Conservation (phyloP, 352 stramenopile genomes). For the Phytopythium ostracodes region DNA sequence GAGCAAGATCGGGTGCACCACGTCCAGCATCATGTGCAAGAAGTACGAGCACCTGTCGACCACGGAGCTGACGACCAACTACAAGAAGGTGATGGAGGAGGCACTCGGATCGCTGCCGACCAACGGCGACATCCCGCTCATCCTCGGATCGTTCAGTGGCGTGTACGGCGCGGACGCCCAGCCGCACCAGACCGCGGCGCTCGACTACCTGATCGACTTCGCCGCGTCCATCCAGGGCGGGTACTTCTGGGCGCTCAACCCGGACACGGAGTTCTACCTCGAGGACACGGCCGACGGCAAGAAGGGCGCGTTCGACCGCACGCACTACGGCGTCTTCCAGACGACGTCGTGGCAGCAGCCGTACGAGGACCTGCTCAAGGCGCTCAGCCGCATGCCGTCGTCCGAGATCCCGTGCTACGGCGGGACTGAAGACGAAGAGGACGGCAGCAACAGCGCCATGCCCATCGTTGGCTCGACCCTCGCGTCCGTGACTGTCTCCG, state of each 20-base stretch:
- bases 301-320: slow-evolving; percentile 39
- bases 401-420: slow-evolving; percentile 56
- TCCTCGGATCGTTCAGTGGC: slow-evolving; percentile 61
- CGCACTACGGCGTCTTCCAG: slow-evolving; percentile 59
- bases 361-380: slow-evolving; percentile 41
- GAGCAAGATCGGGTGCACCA: slow-evolving; percentile 33
- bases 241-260: slow-evolving; percentile 68
- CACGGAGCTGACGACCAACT: slow-evolving; percentile 22
- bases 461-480: background rate
- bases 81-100: slow-evolving; percentile 38
- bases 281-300: slow-evolving; percentile 43
- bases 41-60: slow-evolving; percentile 36
- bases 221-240: slow-evolving; percentile 41
- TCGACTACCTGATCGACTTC: slow-evolving; percentile 65
- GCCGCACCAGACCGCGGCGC: slow-evolving; percentile 45
- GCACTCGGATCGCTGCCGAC: slow-evolving; percentile 34
- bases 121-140: slow-evolving; percentile 29
- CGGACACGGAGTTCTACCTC: slow-evolving; percentile 52
- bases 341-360: slow-evolving; percentile 47
- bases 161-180: slow-evolving; percentile 45
- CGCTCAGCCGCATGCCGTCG: slow-evolving; percentile 38
- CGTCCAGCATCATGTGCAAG: slow-evolving; percentile 34
- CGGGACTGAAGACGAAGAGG: slow-evolving; percentile 16
- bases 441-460: slow-evolving; percentile 3
- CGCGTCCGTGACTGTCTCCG: background rate